These are phyloP conservation scores for Trypanosoma grayi DNA, from an alignment of 208 protist genomes.

Conservation along the genomic window DNA sequence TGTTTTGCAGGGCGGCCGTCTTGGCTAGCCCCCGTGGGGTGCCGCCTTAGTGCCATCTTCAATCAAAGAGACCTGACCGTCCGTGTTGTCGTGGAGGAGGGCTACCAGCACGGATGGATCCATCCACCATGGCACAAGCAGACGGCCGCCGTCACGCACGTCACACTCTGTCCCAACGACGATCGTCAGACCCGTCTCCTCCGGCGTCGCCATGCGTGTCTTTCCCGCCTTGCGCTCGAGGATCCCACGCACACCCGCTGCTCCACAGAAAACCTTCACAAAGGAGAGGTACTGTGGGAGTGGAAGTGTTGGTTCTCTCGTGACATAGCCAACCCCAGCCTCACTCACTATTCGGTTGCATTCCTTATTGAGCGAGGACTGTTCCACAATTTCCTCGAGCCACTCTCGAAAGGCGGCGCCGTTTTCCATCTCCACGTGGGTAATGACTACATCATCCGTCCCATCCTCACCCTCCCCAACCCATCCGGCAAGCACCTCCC, in stretches of 20 bases:
- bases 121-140: conserved; percentile 79
- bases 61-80: not conserved
- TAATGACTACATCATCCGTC: conserved; percentile 55
- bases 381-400: conserved; percentile 78
- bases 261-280: conserved; percentile 55
- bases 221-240: conserved; percentile 20
- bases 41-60: not conserved
- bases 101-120: conserved; percentile 64
- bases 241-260: conserved; percentile 52
- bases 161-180: conserved; percentile 68
- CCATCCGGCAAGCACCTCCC: conserved; percentile 45
- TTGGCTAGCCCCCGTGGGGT: not conserved
- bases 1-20: not conserved
- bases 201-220: conserved; percentile 17
- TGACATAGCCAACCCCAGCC: conserved; percentile 71
- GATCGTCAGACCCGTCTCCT: conserved; percentile 55
- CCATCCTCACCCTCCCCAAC: conserved; percentile 44
- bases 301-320: conserved; percentile 59
- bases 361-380: conserved; percentile 67
- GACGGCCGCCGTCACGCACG: conserved; percentile 69
- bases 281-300: conserved; percentile 78
- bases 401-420: conserved; percentile 45
- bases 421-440: conserved; percentile 39
- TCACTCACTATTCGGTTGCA: conserved; percentile 36
- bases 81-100: conserved; percentile 30